Evolutionary conservation across 2,329 filamentous ascomycete species (phyloP).

Genomic region (Coniochaeta sp.): DNA sequence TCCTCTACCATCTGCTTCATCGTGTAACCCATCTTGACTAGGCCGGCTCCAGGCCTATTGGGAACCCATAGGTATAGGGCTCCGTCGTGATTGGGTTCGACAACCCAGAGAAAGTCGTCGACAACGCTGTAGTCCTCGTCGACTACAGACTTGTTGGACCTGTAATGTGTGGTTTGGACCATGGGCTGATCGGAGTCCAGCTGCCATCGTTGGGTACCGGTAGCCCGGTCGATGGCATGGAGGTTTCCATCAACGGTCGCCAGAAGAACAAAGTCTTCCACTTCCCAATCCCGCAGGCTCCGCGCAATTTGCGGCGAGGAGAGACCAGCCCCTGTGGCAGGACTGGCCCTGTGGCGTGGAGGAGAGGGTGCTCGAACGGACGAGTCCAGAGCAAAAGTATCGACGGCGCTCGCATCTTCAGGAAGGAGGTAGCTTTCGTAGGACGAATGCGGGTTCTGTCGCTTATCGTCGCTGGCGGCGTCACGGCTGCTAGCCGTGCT

Average conservation of each 20-base stretch:
- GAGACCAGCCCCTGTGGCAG: slow-evolving; percentile 50
- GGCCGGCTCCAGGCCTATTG: slow-evolving; percentile 45
- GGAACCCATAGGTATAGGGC: slow-evolving; percentile 82
- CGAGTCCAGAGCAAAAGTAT: slow-evolving; percentile 89
- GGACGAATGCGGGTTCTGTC: slow-evolving; percentile 24
- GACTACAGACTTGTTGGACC: slow-evolving; percentile 56
- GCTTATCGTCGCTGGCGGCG: slow-evolving; percentile 18
- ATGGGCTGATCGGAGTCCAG: slow-evolving; percentile 78
- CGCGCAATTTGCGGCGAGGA: slow-evolving; percentile 88
- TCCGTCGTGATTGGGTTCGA: slow-evolving; percentile 85
- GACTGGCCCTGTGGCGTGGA: slow-evolving; percentile 57
- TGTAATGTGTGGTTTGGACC: slow-evolving; percentile 82
- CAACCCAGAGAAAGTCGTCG: slow-evolving; percentile 89
- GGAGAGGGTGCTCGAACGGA: slow-evolving; percentile 88
- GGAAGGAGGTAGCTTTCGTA: slow-evolving; percentile 29
- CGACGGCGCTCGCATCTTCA: slow-evolving; percentile 87
- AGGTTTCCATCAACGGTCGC: slow-evolving; percentile 98
- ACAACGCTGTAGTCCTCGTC: slow-evolving; percentile 56
- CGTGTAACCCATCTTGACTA: slow-evolving; percentile 62
- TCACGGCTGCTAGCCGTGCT: slow-evolving; percentile 12
- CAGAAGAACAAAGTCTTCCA: slow-evolving; percentile 99
- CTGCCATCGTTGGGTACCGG: slow-evolving; percentile 78
- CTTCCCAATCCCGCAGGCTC: slow-evolving; percentile 98
- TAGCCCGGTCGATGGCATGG: slow-evolving; percentile 83
- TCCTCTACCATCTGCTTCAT: slow-evolving; percentile 87